Conservation (phyloP, 352 stramenopile species). For the Globisporangium nagaii region DNA sequence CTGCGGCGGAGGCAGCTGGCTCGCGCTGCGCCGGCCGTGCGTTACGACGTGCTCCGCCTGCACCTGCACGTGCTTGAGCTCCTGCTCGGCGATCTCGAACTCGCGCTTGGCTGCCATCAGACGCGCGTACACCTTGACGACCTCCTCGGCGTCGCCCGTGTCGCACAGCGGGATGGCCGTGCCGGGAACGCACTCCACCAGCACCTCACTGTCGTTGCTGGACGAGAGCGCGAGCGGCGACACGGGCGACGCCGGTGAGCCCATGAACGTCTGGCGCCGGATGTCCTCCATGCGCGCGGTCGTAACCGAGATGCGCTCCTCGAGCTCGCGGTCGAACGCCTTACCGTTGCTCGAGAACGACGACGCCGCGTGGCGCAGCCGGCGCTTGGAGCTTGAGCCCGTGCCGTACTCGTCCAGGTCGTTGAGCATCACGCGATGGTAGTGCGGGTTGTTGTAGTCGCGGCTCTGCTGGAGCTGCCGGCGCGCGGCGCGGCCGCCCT, state of each 20-base stretch:
- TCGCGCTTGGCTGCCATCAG: slow-evolving; percentile 14
- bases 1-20: slow-evolving; percentile 4
- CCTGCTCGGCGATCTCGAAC: slow-evolving; percentile 14
- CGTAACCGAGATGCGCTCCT: slow-evolving; percentile 12
- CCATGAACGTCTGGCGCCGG: slow-evolving; percentile 11
- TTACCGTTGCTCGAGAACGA: slow-evolving; percentile 6
- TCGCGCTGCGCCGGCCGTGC: slow-evolving; percentile 12
- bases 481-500: slow-evolving; percentile 4
- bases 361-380: slow-evolving; percentile 5
- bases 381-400: neutral
- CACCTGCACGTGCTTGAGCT: slow-evolving; percentile 14
- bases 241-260: slow-evolving; percentile 3
- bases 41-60: slow-evolving; percentile 7
- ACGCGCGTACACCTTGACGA: slow-evolving; percentile 16
- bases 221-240: slow-evolving; percentile 4
- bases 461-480: slow-evolving; percentile 9
- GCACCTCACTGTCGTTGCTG: slow-evolving; percentile 3
- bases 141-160: slow-evolving; percentile 11
- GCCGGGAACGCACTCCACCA: slow-evolving; percentile 10
- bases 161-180: slow-evolving; percentile 12
- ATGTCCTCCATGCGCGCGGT: slow-evolving; percentile 15
- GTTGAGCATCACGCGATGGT: slow-evolving; percentile 10
- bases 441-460: slow-evolving; percentile 11
- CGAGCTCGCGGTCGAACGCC: slow-evolving; percentile 12
- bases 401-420: neutral